phyloP scores from a whole-genome alignment of 306 rosid species.

The Sesbania bispinosa region DNA sequence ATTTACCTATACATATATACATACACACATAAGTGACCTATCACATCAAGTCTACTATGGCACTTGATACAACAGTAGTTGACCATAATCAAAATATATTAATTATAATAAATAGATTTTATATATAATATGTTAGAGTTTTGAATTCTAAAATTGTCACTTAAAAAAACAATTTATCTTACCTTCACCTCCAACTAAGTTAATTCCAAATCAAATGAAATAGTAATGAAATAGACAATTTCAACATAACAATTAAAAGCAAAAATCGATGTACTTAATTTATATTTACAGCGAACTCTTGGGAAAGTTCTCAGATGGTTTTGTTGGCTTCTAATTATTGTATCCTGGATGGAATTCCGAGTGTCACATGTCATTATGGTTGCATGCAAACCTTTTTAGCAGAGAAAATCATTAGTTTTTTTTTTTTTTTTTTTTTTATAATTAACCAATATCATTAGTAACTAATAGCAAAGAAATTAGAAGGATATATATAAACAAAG shows the following conservation, averaged over 20 bases:
- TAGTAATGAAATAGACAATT: neutral
- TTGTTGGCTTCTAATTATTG: neutral
- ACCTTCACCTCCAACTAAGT: too few relatives aligned
- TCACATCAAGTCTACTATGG: neutral
- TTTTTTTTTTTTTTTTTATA: neutral
- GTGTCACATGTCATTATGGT: slow-evolving; percentile 11
- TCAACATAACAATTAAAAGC: slow-evolving; percentile 23
- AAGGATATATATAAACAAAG: slow-evolving; percentile 5
- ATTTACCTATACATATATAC: too few relatives aligned
- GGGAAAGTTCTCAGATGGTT: neutral
- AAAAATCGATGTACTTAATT: neutral
- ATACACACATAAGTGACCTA: neutral
- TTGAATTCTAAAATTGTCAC: too few relatives aligned
- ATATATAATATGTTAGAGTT: too few relatives aligned
- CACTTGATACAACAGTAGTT: too few relatives aligned
- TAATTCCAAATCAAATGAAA: too few relatives aligned
- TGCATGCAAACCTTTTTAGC: neutral
- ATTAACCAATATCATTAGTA: slow-evolving; percentile 3
- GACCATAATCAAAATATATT: too few relatives aligned
- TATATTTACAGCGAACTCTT: neutral
- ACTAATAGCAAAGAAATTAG: neutral
- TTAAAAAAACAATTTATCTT: too few relatives aligned
- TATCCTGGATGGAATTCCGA: neutral
- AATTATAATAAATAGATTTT: too few relatives aligned
- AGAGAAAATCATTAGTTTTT: neutral